A percentile compares a stretch with the other conserved stretches of the same genome.
Evolutionary conservation across 78 protist species (phyloP).

Genomic region (Dictyostelium purpureum): DNA sequence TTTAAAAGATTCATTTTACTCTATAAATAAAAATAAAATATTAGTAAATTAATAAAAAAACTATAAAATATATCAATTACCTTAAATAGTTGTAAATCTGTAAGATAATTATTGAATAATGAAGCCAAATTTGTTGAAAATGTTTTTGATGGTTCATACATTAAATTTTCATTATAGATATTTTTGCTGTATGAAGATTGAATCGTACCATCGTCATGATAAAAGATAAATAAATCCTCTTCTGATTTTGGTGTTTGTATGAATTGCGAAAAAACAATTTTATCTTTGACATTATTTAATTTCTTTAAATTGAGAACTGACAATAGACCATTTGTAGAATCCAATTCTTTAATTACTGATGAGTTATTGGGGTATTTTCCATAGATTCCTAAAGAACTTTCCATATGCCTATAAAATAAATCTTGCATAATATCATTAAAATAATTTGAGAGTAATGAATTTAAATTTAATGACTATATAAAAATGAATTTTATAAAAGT

Average conservation of each 20-base stretch:
- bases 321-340: not conserved
- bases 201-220: not conserved
- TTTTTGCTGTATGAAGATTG: not conserved
- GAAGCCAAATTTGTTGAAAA: not conserved
- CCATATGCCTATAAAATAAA: not conserved
- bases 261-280: not conserved
- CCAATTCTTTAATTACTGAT: not conserved
- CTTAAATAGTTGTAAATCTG: not conserved
- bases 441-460: slow-evolving; percentile 4
- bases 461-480: not conserved
- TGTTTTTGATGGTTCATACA: not conserved
- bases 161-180: not conserved
- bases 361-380: not conserved
- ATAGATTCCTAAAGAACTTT: not conserved
- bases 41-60: no score
- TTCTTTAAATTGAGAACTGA: not conserved
- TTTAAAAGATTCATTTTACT: no score
- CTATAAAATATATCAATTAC: no score
- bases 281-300: not conserved
- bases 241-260: not conserved
- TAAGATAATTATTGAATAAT: not conserved
- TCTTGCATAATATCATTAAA: slow-evolving; percentile 10
- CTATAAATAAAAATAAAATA: no score
- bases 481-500: no score
- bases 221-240: not conserved